Percentiles rank a stretch among this genome's conserved stretches.
phyloP scores from a whole-genome alignment of 2,329 filamentous ascomycete species.

The Periconia sp. region DNA sequence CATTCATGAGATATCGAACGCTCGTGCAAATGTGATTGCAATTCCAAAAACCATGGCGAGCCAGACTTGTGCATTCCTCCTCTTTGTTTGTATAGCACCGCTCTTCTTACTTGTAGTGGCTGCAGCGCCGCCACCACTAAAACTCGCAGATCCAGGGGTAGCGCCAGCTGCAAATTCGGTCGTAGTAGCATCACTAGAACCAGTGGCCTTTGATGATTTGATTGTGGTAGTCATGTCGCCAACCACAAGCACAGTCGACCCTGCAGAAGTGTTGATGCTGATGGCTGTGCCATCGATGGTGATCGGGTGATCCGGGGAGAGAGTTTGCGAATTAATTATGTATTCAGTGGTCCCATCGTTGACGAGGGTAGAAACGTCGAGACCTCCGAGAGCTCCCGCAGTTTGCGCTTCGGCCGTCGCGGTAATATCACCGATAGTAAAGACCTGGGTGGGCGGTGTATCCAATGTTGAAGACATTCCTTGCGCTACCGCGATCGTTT shows the following conservation, averaged over 20 bases:
- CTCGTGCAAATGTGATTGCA: no score
- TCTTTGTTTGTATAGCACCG: not conserved
- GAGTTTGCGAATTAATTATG: conserved; percentile 23
- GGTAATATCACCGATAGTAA: conserved; percentile 11
- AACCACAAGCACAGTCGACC: conserved; percentile 19
- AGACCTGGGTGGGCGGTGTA: conserved; percentile 1
- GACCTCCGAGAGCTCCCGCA: no score
- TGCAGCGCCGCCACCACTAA: not conserved
- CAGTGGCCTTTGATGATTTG: not conserved
- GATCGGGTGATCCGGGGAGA: conserved; percentile 21
- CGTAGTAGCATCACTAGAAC: not conserved
- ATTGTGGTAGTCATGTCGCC: conserved; percentile 23
- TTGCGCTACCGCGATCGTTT: no score
- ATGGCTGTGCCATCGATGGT: conserved; percentile 20
- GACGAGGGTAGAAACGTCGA: conserved; percentile 16
- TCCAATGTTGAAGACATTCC: conserved; percentile 7
- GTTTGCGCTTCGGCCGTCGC: conserved; percentile 5
- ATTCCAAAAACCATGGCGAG: no score
- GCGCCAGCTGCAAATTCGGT: not conserved
- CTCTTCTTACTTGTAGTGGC: not conserved
- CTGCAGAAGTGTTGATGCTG: conserved; percentile 13
- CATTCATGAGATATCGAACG: no score
- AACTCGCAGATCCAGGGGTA: not conserved
- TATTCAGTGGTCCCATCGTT: conserved; percentile 20
- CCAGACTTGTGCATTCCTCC: no score